A percentile compares a stretch with the other conserved stretches of the same genome.
phyloP scores from a whole-genome alignment of 768 basidiomycete genomes.

The Hydnum rufescens region DNA sequence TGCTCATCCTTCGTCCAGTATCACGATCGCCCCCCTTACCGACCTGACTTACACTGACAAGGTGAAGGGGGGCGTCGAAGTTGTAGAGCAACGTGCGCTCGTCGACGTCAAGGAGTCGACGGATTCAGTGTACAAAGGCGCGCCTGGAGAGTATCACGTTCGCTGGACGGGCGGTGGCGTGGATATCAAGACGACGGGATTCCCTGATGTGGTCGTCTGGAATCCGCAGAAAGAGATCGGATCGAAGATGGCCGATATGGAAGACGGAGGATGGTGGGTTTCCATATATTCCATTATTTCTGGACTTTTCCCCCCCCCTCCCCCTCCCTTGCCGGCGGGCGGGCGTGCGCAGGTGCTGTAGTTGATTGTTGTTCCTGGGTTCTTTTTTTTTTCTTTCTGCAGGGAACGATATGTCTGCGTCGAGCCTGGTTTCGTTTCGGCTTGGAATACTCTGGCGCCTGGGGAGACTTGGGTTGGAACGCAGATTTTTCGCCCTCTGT shows the following conservation, averaged over 20 bases:
- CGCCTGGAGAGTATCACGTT: constrained; percentile 33
- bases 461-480: constrained; percentile 60
- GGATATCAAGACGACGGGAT: constrained; percentile 29
- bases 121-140: constrained; percentile 61
- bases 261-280: constrained; percentile 62
- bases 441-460: constrained; percentile 41
- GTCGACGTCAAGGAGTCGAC: constrained; percentile 52
- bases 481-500: constrained; percentile 38
- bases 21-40: constrained; percentile 43
- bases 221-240: constrained; percentile 65
- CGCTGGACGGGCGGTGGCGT: constrained; percentile 37
- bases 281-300: constrained; percentile 1
- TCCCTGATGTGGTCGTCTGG: constrained; percentile 84
- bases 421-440: constrained; percentile 72
- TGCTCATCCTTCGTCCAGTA: constrained; percentile 33
- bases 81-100: constrained; percentile 32
- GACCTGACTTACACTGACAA: constrained; percentile 63
- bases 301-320: not conserved
- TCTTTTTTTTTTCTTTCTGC: not conserved
- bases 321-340: not conserved
- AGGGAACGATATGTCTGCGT: constrained; percentile 80
- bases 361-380: not conserved
- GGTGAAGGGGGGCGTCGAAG: constrained; percentile 25
- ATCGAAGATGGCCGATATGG: constrained; percentile 71
- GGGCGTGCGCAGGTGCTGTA: not conserved